These are phyloP conservation scores for Populus hybrid DNA, from an alignment of 441 rosid species.

Conservation along the genomic window DNA sequence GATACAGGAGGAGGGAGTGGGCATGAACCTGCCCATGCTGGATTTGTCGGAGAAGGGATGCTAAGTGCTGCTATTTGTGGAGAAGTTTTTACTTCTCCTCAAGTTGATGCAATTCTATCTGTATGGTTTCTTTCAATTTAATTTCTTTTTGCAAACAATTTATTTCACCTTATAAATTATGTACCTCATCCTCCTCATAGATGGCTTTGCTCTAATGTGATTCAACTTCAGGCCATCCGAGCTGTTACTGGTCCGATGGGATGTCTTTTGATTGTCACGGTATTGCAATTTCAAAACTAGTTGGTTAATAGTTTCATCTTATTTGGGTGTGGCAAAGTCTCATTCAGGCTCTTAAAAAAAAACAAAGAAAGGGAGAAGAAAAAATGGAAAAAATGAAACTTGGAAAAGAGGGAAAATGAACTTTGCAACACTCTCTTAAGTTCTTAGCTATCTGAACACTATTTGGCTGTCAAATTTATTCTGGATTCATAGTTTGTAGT, in stretches of 20 bases:
- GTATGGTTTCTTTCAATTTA: constrained; percentile 20
- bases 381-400: not conserved
- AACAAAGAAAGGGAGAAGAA: not conserved
- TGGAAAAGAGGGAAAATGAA: not conserved
- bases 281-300: constrained; percentile 29
- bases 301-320: not conserved
- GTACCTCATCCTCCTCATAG: constrained; percentile 2
- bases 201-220: constrained; percentile 12
- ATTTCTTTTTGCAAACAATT: constrained; percentile 4
- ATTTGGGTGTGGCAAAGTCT: not conserved
- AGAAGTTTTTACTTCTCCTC: constrained; percentile 91
- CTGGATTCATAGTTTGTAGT: constrained; percentile 21
- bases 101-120: constrained; percentile 91
- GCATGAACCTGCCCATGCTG: constrained; percentile 98
- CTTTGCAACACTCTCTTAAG: not conserved
- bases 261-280: constrained; percentile 90
- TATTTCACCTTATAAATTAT: not conserved
- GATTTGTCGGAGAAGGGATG: constrained; percentile 99
- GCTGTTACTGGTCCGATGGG: constrained; percentile 98
- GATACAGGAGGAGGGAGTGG: constrained; percentile 95
- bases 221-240: constrained; percentile 75
- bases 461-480: constrained; percentile 1
- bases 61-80: constrained; percentile 95
- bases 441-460: not conserved
- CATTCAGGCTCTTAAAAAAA: not conserved